Conservation (phyloP, 495 filamentous ascomycete species). For the Sabuloglossum arenarium region DNA sequence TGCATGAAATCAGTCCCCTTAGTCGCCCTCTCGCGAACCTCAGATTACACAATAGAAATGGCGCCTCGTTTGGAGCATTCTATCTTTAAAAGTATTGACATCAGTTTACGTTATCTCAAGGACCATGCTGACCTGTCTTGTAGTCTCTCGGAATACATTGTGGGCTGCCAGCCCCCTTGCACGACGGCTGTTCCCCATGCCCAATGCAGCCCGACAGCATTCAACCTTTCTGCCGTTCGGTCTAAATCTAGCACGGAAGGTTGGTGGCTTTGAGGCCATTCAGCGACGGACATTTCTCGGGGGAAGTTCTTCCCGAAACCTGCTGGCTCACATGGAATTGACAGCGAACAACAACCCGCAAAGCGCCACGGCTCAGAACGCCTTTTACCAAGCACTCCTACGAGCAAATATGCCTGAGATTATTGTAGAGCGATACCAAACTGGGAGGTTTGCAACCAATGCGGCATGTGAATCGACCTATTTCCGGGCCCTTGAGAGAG, state of each 20-base stretch:
- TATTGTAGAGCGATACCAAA: conserved; percentile 71
- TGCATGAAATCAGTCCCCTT: conserved; percentile 1
- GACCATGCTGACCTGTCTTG: background rate
- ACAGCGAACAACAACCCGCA: conserved; percentile 78
- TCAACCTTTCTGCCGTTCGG: conserved; percentile 7
- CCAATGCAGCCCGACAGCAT: background rate
- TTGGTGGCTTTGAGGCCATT: background rate
- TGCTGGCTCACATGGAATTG: conserved; percentile 56
- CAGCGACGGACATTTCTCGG: conserved; percentile 13
- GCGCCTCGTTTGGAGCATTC: background rate
- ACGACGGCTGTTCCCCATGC: background rate
- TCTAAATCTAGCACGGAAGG: background rate
- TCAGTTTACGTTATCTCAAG: background rate
- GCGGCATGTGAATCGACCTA: conserved; percentile 51
- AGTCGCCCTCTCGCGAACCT: background rate
- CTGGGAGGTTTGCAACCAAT: conserved; percentile 64
- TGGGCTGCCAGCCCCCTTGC: background rate
- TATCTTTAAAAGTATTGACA: background rate
- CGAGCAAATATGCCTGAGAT: conserved; percentile 84
- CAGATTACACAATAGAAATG: background rate
- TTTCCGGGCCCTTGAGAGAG: conserved; percentile 44
- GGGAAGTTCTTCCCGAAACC: conserved; percentile 31
- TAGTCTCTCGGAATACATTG: background rate
- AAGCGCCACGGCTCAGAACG: conserved; percentile 69
- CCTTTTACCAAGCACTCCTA: conserved; percentile 82